These are phyloP conservation scores for Coemansia sp. DNA, from an alignment of 192 early-diverging fungal genomes.

Conservation along the genomic window DNA sequence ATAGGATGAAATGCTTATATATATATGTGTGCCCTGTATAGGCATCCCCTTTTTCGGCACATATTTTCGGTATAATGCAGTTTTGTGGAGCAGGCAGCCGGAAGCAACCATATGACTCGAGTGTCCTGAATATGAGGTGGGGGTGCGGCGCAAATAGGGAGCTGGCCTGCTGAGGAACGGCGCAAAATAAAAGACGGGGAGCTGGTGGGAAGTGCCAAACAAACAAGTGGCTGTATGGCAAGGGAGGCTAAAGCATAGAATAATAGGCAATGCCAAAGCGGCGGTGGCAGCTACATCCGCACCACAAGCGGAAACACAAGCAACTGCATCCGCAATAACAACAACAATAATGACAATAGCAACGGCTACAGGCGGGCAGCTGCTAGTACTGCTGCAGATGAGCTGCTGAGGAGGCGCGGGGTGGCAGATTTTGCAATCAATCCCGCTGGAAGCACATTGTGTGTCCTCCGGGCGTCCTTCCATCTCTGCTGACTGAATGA, in stretches of 20 bases:
- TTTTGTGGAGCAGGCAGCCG: conserved; percentile 1
- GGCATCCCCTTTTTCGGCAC: neutral
- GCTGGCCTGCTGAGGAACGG: neutral
- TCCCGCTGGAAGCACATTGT: neutral
- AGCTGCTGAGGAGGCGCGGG: conserved; percentile 13
- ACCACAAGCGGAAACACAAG: neutral
- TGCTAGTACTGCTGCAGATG: neutral
- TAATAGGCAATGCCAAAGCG: conserved; percentile 6
- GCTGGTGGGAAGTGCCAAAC: conserved; percentile 11
- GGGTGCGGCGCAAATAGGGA: conserved; percentile 7
- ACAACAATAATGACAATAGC: neutral
- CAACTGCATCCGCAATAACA: neutral
- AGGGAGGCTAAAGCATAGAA: conserved; percentile 7
- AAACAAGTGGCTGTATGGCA: conserved; percentile 24
- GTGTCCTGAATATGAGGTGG: conserved; percentile 7
- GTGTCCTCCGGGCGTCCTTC: neutral
- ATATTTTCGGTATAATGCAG: neutral
- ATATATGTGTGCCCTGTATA: too few relatives aligned
- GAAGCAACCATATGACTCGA: conserved; percentile 5
- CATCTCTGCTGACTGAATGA: neutral
- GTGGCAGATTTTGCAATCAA: conserved; percentile 12
- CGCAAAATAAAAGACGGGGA: neutral
- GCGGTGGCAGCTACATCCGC: neutral
- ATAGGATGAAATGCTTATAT: too few relatives aligned
- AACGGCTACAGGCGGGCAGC: neutral